A percentile compares a stretch with the other conserved stretches of the same genome.
These are phyloP conservation scores for Phascolomyces articulosus DNA, from an alignment of 371 early-diverging fungal species.

Conservation along the genomic window DNA sequence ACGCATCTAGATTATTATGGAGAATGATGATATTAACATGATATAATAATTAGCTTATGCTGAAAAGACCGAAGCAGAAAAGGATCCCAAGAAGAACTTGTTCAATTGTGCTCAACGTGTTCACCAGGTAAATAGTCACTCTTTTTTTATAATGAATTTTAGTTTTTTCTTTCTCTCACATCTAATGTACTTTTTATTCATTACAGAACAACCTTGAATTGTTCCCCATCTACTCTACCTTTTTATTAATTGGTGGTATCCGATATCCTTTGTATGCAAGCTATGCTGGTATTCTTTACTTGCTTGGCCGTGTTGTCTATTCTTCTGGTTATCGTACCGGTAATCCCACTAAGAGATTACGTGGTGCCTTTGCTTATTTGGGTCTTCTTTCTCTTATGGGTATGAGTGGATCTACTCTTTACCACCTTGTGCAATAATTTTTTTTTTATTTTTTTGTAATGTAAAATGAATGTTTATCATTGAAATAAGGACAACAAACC, in stretches of 20 bases:
- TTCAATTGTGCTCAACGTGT: conserved; percentile 75
- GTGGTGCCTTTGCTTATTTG: conserved; percentile 16
- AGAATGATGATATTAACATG: background rate
- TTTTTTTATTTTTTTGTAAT: too few relatives aligned
- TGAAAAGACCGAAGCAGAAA: conserved; percentile 55
- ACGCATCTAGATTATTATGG: background rate
- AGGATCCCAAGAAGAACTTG: conserved; percentile 53
- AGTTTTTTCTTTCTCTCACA: too few relatives aligned
- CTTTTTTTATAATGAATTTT: background rate
- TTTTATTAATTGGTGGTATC: conserved; percentile 48
- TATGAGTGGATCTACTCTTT: conserved; percentile 22
- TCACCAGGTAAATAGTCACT: conserved; percentile 45
- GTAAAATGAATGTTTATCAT: too few relatives aligned
- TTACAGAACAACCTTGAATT: conserved; percentile 34
- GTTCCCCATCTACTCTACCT: conserved; percentile 32
- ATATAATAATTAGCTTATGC: conserved; percentile 47
- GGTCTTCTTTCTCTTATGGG: conserved; percentile 46
- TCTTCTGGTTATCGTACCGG: conserved; percentile 59
- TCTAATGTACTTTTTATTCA: too few relatives aligned
- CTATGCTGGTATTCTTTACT: conserved; percentile 47
- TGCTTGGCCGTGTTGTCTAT: conserved; percentile 48
- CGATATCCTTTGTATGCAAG: conserved; percentile 51
- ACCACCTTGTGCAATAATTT: conserved; percentile 20
- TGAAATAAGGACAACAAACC: too few relatives aligned
- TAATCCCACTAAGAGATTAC: conserved; percentile 48